phyloP scores from a whole-genome alignment of 129 eudicot genomes.

The Heracleum sosnowskyi region DNA sequence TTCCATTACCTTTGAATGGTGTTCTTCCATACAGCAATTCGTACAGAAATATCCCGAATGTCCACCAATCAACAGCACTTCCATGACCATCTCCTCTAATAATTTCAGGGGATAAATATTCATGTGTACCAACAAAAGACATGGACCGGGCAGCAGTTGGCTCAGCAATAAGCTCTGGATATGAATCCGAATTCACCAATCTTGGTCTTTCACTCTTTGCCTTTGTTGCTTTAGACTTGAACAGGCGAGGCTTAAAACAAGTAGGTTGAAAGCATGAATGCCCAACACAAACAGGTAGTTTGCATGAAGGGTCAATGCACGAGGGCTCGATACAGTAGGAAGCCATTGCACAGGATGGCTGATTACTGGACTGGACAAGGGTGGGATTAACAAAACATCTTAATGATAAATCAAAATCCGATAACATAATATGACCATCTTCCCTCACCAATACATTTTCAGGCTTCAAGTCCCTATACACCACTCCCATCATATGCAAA shows the following conservation, averaged over 20 bases:
- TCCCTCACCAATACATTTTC: conserved; percentile 85
- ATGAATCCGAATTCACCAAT: conserved; percentile 38
- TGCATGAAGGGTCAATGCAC: conserved; percentile 74
- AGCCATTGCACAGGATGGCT: conserved; percentile 48
- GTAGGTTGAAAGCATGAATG: conserved; percentile 87
- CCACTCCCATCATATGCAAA: conserved; percentile 98
- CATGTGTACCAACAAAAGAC: conserved; percentile 97
- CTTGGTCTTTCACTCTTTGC: conserved; percentile 25
- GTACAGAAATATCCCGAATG: conserved; percentile 77
- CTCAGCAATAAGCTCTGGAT: conserved; percentile 68
- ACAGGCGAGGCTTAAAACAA: conserved; percentile 76
- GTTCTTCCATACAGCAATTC: conserved; percentile 83
- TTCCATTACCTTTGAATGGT: conserved; percentile 88
- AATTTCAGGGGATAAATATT: conserved; percentile 87
- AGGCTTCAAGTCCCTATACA: conserved; percentile 84
- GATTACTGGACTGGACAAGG: conserved; percentile 42
- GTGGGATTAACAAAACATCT: conserved; percentile 73
- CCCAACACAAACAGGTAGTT: conserved; percentile 61
- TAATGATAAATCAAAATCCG: conserved; percentile 82
- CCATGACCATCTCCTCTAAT: conserved; percentile 98
- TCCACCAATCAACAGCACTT: conserved; percentile 98
- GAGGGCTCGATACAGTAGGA: conserved; percentile 79
- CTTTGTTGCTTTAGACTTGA: conserved; percentile 55
- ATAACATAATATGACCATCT: conserved; percentile 92
- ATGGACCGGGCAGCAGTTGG: conserved; percentile 90